Conservation (phyloP, 2,329 filamentous ascomycete genomes). For the Aspergillus sp. region DNA sequence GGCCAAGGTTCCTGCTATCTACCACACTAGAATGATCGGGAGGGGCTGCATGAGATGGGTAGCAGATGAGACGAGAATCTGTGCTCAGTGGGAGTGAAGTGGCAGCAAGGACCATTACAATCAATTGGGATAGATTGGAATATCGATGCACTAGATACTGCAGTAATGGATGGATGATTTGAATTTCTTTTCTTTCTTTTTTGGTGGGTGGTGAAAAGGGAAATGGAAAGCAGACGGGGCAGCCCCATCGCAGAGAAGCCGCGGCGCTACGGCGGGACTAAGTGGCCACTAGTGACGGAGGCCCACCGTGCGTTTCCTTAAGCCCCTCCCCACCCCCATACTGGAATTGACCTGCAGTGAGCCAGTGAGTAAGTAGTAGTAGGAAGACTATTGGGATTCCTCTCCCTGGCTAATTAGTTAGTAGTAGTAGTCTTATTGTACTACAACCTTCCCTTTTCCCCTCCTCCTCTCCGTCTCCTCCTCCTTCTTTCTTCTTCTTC, state of each 20-base stretch:
- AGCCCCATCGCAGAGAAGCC: neutral
- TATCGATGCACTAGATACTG: neutral
- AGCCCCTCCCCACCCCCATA: conserved; percentile 27
- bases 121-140: neutral
- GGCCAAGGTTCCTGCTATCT: neutral
- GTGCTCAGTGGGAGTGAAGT: neutral
- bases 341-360: no score
- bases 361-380: no score
- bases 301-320: conserved; percentile 18
- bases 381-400: no score
- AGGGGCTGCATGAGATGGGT: neutral
- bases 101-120: neutral
- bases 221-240: no score
- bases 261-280: neutral
- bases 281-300: conserved; percentile 12
- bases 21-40: neutral
- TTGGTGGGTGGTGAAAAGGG: no score
- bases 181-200: no score
- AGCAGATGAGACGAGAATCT: neutral
- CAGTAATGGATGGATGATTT: no score
- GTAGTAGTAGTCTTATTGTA: neutral
- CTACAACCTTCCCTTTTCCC: conserved; percentile 8
- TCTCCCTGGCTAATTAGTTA: no score
- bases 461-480: neutral
- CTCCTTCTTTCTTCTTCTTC: conserved; percentile 6